Evolutionary conservation across 257 asterid genomes (phyloP), one percentile per base, ranked within the genome.

Genomic region (Solanum corneliomulleri): DNA sequence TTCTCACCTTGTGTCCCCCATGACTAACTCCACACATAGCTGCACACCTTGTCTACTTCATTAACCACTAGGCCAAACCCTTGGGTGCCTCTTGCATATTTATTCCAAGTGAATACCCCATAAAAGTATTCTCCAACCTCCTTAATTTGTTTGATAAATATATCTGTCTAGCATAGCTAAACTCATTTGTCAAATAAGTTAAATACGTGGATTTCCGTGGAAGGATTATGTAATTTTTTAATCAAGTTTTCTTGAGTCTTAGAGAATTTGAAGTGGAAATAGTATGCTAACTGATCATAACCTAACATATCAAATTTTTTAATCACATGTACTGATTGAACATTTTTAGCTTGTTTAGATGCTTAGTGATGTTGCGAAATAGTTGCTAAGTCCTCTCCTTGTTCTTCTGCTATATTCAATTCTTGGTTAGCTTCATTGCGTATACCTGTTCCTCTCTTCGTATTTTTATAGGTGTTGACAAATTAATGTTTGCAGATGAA

Each of bases 401-500:
- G 74, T 78, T 45, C 83, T 25, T 45, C 25, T 78, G 41, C 37
- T 25, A 42, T 84, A 20, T 64, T 72, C 37, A 10, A 13, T 31
- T 42, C 62, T 72, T 35, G 39, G 70, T 35, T 60, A 78, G 41
- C 41, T 84, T 84, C 64, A 85, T 52, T 71, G 77, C 16, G 37
- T 47, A 15, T 25, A 77, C 21, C 18, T 83, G 85, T 16, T 45
- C 37, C 78, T 85, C 47, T 45, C 81, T 88, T 71, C 82, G 66
- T 70, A 29, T 87, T 31, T 89, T 35, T 87, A 31, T 90, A 88
- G 82, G 25, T 27, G 25, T 47, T 78, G 8, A 80, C 27, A 31
- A 27, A 47, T 47, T 49, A 6, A 29, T 80, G 47, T 80, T 85
- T 87, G 91, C 95, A 97, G 99, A 89, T 93, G 89, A 93, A 91